Percentiles rank a stretch among this genome's conserved stretches.
These are phyloP conservation scores for Mortierella sp. DNA, from an alignment of 371 early-diverging fungal genomes.

Conservation along the genomic window DNA sequence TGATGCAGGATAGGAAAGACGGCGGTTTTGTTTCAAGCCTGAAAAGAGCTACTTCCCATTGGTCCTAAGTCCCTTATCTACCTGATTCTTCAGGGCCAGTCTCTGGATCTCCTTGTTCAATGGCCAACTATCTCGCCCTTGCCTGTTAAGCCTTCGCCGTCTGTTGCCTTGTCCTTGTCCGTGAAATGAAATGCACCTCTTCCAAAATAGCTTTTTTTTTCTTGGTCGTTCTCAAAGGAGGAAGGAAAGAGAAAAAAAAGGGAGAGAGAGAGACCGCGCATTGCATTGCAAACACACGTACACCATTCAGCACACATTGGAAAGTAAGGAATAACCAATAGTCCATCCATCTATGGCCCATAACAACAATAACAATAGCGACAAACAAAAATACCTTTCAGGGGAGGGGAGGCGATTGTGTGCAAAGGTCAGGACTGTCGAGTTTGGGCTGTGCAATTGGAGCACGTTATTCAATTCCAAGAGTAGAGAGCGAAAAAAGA, in stretches of 20 bases:
- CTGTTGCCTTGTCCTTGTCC: neutral
- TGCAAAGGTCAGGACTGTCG: neutral
- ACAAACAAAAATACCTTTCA: neutral
- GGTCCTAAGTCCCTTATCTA: neutral
- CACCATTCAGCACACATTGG: neutral
- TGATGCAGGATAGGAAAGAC: too few species aligned
- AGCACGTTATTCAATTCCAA: neutral
- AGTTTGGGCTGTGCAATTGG: neutral
- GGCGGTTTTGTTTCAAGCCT: neutral
- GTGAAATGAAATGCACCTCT: neutral
- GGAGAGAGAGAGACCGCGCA: neutral
- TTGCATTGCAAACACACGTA: neutral
- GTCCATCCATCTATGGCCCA: neutral
- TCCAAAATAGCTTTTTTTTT: constrained; percentile 1
- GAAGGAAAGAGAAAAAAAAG: neutral
- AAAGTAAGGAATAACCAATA: neutral
- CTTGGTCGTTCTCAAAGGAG: neutral
- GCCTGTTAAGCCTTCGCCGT: neutral
- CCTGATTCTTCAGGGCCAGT: neutral
- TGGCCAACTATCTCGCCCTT: neutral
- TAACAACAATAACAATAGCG: too few species aligned
- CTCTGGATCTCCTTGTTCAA: neutral
- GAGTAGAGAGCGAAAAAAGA: neutral
- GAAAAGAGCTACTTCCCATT: neutral
- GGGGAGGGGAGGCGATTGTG: neutral